Evolutionary conservation across 495 filamentous ascomycete genomes (phyloP).

Genomic region (Aspergillus indologenus): DNA sequence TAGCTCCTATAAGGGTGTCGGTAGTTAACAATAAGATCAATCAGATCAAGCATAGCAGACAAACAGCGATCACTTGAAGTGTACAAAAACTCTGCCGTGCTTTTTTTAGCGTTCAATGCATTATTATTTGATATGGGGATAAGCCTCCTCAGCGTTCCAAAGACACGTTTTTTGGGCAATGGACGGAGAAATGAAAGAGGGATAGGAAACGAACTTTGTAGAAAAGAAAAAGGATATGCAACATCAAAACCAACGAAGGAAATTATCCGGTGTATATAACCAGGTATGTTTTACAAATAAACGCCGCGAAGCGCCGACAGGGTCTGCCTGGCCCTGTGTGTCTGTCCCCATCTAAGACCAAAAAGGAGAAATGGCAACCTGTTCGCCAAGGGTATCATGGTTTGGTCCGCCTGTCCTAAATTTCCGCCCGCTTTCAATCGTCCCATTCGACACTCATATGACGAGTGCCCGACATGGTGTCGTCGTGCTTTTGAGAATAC

Average conservation of each 20-base stretch:
- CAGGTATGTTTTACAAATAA: conserved; percentile 34
- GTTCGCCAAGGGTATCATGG: conserved; percentile 25
- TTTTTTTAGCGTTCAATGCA: conserved; percentile 19
- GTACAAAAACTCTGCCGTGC: conserved; percentile 15
- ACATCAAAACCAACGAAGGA: conserved; percentile 21
- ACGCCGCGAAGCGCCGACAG: conserved; percentile 34
- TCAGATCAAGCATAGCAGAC: conserved; percentile 16
- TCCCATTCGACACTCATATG: conserved; percentile 36
- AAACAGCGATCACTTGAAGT: conserved; percentile 12
- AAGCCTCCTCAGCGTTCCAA: conserved; percentile 12
- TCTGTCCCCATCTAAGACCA: conserved; percentile 23
- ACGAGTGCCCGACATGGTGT: conserved; percentile 33
- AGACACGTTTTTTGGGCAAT: neutral
- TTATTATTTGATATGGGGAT: conserved; percentile 20
- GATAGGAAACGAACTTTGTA: conserved; percentile 6
- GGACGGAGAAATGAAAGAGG: conserved; percentile 10
- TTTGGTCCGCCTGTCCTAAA: conserved; percentile 19
- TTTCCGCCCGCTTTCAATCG: conserved; percentile 27
- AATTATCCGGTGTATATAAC: conserved; percentile 24
- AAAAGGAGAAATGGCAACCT: conserved; percentile 21
- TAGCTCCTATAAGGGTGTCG: neutral
- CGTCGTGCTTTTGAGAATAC: conserved; percentile 40
- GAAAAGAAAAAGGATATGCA: conserved; percentile 9
- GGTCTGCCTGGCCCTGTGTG: conserved; percentile 20
- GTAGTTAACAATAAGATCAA: conserved; percentile 20